A percentile compares a stretch with the other conserved stretches of the same genome.
Evolutionary conservation across 1,284 basidiomycete genomes (phyloP).

Genomic region (Wallemia hederae): DNA sequence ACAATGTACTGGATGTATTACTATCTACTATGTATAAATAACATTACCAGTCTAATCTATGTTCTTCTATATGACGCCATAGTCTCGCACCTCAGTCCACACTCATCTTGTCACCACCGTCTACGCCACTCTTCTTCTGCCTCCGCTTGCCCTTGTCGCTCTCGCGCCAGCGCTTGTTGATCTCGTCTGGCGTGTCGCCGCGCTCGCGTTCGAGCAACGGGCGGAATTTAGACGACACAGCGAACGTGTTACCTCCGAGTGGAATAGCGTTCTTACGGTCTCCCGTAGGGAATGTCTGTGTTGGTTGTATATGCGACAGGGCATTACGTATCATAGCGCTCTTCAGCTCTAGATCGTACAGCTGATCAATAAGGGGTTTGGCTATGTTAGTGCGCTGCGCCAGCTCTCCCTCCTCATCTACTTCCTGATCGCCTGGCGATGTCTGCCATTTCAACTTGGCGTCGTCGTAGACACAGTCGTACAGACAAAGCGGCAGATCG

Average conservation of each 20-base stretch:
- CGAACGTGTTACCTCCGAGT: constrained; percentile 38
- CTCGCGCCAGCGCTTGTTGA: constrained; percentile 44
- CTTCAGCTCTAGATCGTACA: constrained; percentile 16
- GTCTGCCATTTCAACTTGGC: constrained; percentile 39
- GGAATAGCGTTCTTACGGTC: constrained; percentile 24
- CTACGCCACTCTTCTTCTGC: constrained; percentile 2
- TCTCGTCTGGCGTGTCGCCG: constrained; percentile 34
- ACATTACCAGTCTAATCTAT: too few species aligned
- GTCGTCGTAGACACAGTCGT: constrained; percentile 55
- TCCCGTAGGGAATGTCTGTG: constrained; percentile 8
- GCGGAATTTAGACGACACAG: constrained; percentile 30
- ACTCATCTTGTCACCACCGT: too few species aligned
- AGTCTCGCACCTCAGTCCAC: too few species aligned
- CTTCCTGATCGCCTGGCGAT: constrained; percentile 5
- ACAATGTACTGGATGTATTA: not conserved
- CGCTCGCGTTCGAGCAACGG: constrained; percentile 34
- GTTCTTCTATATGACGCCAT: too few species aligned
- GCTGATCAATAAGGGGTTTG: constrained; percentile 27
- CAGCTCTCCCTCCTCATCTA: constrained; percentile 6
- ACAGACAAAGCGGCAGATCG: constrained; percentile 64
- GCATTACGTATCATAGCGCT: constrained; percentile 23
- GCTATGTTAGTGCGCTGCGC: constrained; percentile 6
- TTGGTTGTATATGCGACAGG: constrained; percentile 21
- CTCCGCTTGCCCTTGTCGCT: constrained; percentile 16
- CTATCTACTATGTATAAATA: not conserved